A percentile compares a stretch with the other conserved stretches of the same genome.
phyloP scores from a whole-genome alignment of 1,284 basidiomycete genomes.

The Rhodotorula sp. region DNA sequence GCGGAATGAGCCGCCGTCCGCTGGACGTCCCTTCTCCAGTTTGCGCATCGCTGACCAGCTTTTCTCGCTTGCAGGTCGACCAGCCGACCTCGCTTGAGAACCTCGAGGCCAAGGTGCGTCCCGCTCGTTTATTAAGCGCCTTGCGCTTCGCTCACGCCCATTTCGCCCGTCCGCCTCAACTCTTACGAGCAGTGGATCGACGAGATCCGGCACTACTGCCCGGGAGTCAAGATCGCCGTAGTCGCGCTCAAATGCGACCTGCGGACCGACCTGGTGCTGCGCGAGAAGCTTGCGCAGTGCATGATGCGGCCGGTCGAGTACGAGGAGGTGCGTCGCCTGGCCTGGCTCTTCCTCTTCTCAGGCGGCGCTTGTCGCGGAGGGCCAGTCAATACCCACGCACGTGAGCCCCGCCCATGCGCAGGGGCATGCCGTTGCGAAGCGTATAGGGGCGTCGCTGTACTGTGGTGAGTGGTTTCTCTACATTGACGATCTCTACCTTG shows the following conservation, averaged over 20 bases:
- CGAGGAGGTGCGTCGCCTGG: constrained; percentile 60
- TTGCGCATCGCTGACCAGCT: too few relatives aligned
- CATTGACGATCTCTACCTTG: too few relatives aligned
- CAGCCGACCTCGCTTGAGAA: constrained; percentile 89
- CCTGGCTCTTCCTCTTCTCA: neutral
- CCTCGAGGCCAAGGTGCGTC: constrained; percentile 79
- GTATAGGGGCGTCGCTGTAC: constrained; percentile 88
- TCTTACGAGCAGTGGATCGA: constrained; percentile 71
- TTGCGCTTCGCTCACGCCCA: too few relatives aligned
- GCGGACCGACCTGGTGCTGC: constrained; percentile 70
- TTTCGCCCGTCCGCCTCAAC: neutral
- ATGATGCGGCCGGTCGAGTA: constrained; percentile 76
- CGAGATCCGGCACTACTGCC: constrained; percentile 80
- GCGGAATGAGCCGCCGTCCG: too few relatives aligned
- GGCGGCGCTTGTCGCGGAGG: too few relatives aligned
- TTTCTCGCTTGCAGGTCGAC: constrained; percentile 64
- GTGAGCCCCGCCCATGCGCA: constrained; percentile 2
- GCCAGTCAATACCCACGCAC: too few relatives aligned
- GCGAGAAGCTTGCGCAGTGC: constrained; percentile 68
- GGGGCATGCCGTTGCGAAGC: constrained; percentile 78
- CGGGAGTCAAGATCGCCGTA: constrained; percentile 88
- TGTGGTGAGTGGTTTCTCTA: constrained; percentile 79
- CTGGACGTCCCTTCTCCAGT: too few relatives aligned
- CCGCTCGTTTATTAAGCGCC: neutral
- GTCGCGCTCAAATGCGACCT: constrained; percentile 95